These are phyloP conservation scores for Rubia balearica DNA, from an alignment of 305 asterid species.

Conservation along the genomic window DNA sequence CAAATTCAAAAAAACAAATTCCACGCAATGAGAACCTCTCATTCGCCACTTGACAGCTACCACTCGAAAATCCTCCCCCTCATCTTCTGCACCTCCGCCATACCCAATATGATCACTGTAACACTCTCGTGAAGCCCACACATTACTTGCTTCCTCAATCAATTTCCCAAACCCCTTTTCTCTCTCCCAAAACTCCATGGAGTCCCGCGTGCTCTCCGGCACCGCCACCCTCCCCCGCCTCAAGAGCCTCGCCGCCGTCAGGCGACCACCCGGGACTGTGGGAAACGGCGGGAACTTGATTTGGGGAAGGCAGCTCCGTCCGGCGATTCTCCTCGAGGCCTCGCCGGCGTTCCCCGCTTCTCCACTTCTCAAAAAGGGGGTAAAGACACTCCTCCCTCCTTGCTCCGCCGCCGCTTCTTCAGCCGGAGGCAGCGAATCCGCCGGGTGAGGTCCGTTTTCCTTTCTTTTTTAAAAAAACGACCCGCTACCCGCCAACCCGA, in stretches of 20 bases:
- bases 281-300: slow-evolving; percentile 49
- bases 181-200: slow-evolving; percentile 43
- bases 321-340: slow-evolving; percentile 54
- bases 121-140: background rate
- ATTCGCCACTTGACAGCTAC: slow-evolving; percentile 36
- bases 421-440: slow-evolving; percentile 64
- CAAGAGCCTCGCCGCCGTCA: slow-evolving; percentile 26
- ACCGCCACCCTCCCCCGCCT: slow-evolving; percentile 60
- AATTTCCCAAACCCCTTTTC: background rate
- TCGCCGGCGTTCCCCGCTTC: slow-evolving; percentile 28
- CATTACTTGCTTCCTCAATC: background rate
- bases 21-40: slow-evolving; percentile 38
- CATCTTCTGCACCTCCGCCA: slow-evolving; percentile 26
- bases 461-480: background rate
- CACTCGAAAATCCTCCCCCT: slow-evolving; percentile 21
- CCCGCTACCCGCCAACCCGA: slow-evolving; percentile 1
- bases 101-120: slow-evolving; percentile 4
- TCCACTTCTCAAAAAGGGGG: slow-evolving; percentile 32
- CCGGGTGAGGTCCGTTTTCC: slow-evolving; percentile 77
- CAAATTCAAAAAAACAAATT: background rate
- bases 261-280: slow-evolving; percentile 31
- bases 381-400: slow-evolving; percentile 34
- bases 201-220: slow-evolving; percentile 84
- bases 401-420: slow-evolving; percentile 72
- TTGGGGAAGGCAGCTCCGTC: slow-evolving; percentile 77